A percentile compares a stretch with the other conserved stretches of the same genome.
phyloP scores from a whole-genome alignment of 495 filamentous ascomycete species.

The Poronia punctata region DNA sequence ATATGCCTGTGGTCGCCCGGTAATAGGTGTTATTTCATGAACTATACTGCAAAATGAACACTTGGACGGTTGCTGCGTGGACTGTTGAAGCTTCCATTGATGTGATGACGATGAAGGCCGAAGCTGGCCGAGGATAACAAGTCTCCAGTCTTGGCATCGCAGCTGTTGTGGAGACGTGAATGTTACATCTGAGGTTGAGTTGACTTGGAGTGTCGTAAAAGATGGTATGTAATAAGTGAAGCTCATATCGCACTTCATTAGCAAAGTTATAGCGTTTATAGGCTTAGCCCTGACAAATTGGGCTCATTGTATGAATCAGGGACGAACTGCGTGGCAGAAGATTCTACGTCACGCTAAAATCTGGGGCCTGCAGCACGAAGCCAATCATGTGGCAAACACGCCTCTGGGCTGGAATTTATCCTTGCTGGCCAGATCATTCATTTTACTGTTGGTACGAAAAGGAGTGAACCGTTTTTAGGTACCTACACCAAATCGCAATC shows the following conservation, averaged over 20 bases:
- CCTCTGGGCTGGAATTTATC: constrained; percentile 3
- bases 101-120: constrained; percentile 15
- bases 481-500: constrained; percentile 6
- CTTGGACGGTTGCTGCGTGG: neutral
- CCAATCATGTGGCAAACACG: too few relatives aligned
- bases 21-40: neutral
- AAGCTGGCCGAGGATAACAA: constrained; percentile 25
- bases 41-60: neutral
- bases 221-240: too few relatives aligned
- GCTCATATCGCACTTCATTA: too few relatives aligned
- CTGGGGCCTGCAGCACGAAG: too few relatives aligned
- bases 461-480: constrained; percentile 6
- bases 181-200: too few relatives aligned
- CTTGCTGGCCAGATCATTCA: constrained; percentile 11
- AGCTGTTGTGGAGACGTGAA: too few relatives aligned
- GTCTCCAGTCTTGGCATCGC: too few relatives aligned
- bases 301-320: too few relatives aligned
- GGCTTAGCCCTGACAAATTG: too few relatives aligned
- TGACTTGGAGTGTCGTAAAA: too few relatives aligned
- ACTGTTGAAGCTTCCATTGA: constrained; percentile 4
- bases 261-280: too few relatives aligned
- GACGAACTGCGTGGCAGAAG: constrained; percentile 9
- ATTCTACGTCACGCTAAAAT: too few relatives aligned
- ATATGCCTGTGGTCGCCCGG: neutral
- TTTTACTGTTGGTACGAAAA: neutral